Evolutionary conservation across 495 filamentous ascomycete genomes (phyloP), one percentile per base, ranked within the genome.

Genomic region (Aspergillus hancockii): DNA sequence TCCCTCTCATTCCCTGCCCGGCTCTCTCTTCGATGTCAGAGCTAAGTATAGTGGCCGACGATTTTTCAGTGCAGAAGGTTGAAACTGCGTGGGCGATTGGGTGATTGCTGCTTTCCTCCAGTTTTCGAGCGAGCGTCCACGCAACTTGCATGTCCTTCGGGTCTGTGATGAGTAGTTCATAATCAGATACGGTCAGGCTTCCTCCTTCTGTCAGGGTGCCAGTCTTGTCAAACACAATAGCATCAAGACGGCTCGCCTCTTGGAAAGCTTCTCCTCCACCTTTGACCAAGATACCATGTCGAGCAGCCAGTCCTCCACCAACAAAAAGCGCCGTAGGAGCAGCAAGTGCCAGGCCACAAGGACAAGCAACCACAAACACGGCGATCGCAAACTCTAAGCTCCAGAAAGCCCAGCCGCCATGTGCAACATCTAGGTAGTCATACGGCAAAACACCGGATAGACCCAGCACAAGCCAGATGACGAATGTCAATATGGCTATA

Each of bases 191-290:
- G 9, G 74, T 86, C 0, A 93, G 85, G 54, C 92, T 88, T 34
- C 90, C 91, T 36, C 93, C 93, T 63, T 90, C 77, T 0, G 93
- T 98, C 50, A 98, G 75, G 1, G 93, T 98, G 0, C 93, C 93
- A 0, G 93, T 98, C 77, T 98, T 98, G 77, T 98, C 93, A 64
- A 98, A 97, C 14, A 97, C 91, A 21, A 97, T 85, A 55, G 86
- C 88, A 68, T 95, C 90, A 8, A 97, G 80, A 4, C 80, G 80
- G 61, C 91, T 95, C 12, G 94, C 92, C 75, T 95, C 92, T 71
- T 98, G 90, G 65, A 98, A 97, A 1, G 94, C 93, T 67, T 96
- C 91, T 23, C 93, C 94, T 18, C 93, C 93, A n/a, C 93, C 93
- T 71, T 94, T 93, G 59, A 92, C 93, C 4, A 98, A 75, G 51